These are phyloP conservation scores for Russula sp. DNA, from an alignment of 768 basidiomycete genomes.

Conservation along the genomic window DNA sequence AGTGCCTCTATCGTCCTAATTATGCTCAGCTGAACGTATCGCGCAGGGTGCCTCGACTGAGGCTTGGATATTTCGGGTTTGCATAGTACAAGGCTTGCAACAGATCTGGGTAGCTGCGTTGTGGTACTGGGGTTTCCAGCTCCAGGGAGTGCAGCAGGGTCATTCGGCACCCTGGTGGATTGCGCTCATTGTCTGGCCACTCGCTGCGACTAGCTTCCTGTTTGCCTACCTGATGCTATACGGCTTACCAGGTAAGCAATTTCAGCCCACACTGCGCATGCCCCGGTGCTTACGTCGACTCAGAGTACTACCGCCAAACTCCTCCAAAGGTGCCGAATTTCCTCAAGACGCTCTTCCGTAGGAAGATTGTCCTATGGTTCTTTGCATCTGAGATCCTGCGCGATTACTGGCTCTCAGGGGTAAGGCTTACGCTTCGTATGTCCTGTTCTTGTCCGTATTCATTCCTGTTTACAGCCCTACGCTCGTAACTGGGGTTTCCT, in stretches of 20 bases:
- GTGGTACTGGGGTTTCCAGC: slow-evolving; percentile 91
- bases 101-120: slow-evolving; percentile 94
- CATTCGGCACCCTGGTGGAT: slow-evolving; percentile 80
- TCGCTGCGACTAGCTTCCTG: slow-evolving; percentile 63
- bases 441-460: neutral
- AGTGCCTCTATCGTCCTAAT: neutral
- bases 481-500: slow-evolving; percentile 90
- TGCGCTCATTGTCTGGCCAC: slow-evolving; percentile 72
- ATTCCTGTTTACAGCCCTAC: slow-evolving; percentile 51
- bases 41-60: slow-evolving; percentile 85
- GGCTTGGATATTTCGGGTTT: slow-evolving; percentile 87
- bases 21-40: slow-evolving; percentile 10
- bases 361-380: slow-evolving; percentile 95
- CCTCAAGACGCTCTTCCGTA: slow-evolving; percentile 78
- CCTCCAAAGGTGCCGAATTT: slow-evolving; percentile 95
- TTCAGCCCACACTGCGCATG: neutral
- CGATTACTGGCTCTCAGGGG: slow-evolving; percentile 89
- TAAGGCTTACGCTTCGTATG: slow-evolving; percentile 36
- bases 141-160: slow-evolving; percentile 49
- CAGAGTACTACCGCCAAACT: slow-evolving; percentile 86
- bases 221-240: slow-evolving; percentile 82
- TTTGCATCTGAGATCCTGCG: slow-evolving; percentile 84
- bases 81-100: slow-evolving; percentile 90
- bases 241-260: slow-evolving; percentile 70
- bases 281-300: slow-evolving; percentile 18